phyloP scores from a whole-genome alignment of 352 stramenopile genomes.

The Globisporangium paroecandrum region DNA sequence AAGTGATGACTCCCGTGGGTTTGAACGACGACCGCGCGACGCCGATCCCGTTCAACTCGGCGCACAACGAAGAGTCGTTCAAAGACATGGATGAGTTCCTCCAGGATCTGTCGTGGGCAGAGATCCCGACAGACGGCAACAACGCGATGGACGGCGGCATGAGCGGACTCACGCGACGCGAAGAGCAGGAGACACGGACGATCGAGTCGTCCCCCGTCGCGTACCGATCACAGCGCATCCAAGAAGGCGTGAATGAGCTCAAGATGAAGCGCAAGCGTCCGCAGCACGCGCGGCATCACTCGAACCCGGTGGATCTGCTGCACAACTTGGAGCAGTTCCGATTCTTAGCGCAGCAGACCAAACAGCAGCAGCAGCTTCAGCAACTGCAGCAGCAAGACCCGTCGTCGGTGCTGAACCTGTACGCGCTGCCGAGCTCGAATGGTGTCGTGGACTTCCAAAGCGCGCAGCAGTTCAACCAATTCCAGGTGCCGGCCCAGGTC shows the following conservation, averaged over 20 bases:
- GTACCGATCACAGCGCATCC: conserved; percentile 60
- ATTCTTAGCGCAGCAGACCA: conserved; percentile 55
- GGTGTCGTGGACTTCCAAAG: conserved; percentile 8
- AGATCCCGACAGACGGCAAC: conserved; percentile 6
- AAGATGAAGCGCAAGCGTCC: conserved; percentile 79
- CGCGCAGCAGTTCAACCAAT: conserved; percentile 23
- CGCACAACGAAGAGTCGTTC: conserved; percentile 26
- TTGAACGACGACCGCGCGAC: conserved; percentile 6
- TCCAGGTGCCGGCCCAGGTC: conserved; percentile 54
- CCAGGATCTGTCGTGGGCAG: conserved; percentile 30
- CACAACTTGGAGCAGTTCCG: conserved; percentile 78
- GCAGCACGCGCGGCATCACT: conserved; percentile 63
- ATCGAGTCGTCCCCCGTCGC: conserved; percentile 30
- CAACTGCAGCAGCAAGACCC: conserved; percentile 22
- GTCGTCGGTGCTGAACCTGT: conserved; percentile 25
- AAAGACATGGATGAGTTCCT: conserved; percentile 59
- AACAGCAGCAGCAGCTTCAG: conserved; percentile 47
- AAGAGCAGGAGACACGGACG: conserved; percentile 6
- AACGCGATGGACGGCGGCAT: background rate
- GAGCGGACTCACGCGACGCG: conserved; percentile 15
- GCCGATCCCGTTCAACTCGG: conserved; percentile 23
- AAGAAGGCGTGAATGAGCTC: conserved; percentile 61
- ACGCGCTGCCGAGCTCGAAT: conserved; percentile 14
- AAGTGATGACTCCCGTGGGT: conserved; percentile 24
- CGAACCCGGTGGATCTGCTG: conserved; percentile 73